These are phyloP conservation scores for Lumnitzera racemosa DNA, from an alignment of 345 rosid genomes.

Conservation along the genomic window DNA sequence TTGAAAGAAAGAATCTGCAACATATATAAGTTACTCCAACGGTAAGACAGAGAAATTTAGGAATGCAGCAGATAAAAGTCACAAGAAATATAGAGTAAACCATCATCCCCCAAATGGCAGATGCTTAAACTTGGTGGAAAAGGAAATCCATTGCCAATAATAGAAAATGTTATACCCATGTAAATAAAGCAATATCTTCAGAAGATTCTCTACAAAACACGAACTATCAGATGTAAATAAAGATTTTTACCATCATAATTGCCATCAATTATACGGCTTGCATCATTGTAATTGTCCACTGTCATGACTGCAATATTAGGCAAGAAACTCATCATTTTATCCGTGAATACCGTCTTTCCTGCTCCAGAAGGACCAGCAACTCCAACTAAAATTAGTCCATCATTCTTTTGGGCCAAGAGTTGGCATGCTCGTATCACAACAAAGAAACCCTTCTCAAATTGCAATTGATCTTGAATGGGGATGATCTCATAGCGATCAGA, in stretches of 20 bases:
- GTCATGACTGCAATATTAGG: slow-evolving; percentile 88
- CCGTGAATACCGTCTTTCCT: slow-evolving; percentile 93
- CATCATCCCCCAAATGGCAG: no score
- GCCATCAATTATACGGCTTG: slow-evolving; percentile 84
- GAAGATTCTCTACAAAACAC: background rate
- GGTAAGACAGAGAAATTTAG: no score
- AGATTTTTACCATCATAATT: slow-evolving; percentile 75
- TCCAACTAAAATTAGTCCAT: slow-evolving; percentile 82
- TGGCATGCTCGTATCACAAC: slow-evolving; percentile 90
- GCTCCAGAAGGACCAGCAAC: slow-evolving; percentile 99
- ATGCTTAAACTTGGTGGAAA: no score
- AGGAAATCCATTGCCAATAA: no score
- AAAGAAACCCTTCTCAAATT: slow-evolving; percentile 94
- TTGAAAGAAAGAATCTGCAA: no score
- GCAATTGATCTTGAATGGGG: slow-evolving; percentile 63
- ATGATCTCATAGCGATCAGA: slow-evolving; percentile 75
- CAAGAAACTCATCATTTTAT: slow-evolving; percentile 83
- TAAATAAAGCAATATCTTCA: background rate
- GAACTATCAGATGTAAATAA: no score
- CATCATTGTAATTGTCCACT: slow-evolving; percentile 93
- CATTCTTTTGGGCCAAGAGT: slow-evolving; percentile 79
- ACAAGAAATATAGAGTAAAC: no score
- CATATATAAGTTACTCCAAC: no score
- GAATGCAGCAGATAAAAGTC: no score
- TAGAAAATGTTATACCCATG: no score